A percentile compares a stretch with the other conserved stretches of the same genome.
These are phyloP conservation scores for Rhododendron kiyosumense DNA, from an alignment of 148 eudicot genomes.

Conservation along the genomic window DNA sequence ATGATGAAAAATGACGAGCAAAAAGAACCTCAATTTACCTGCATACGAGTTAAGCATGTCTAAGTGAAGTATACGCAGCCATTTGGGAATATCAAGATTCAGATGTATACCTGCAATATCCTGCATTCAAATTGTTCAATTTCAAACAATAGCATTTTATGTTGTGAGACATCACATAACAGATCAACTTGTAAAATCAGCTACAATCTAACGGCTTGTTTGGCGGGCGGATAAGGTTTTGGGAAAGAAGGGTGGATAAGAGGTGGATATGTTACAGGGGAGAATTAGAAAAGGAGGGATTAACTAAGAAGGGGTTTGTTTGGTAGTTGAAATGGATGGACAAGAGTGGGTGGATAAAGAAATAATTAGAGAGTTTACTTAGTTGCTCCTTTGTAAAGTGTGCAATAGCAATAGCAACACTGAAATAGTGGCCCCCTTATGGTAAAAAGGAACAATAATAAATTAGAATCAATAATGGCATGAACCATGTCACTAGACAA, in stretches of 20 bases:
- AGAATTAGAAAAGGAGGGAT: neutral
- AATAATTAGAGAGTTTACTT: too few species aligned
- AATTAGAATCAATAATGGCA: neutral
- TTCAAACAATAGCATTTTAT: slow-evolving; percentile 10
- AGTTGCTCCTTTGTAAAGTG: neutral
- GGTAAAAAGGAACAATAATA: neutral
- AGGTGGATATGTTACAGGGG: neutral
- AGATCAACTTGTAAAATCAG: neutral
- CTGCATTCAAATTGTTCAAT: slow-evolving; percentile 43
- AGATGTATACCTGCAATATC: slow-evolving; percentile 80
- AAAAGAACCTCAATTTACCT: slow-evolving; percentile 39
- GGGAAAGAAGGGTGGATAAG: neutral
- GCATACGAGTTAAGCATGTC: slow-evolving; percentile 69
- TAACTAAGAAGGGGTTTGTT: neutral
- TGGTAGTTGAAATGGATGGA: neutral
- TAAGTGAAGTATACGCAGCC: slow-evolving; percentile 68
- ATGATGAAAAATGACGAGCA: neutral
- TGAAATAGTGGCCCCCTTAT: neutral
- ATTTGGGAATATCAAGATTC: slow-evolving; percentile 80
- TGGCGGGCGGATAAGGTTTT: neutral
- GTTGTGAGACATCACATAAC: neutral
- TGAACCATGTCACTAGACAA: neutral
- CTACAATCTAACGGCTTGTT: too few species aligned
- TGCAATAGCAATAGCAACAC: neutral
- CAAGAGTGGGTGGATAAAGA: too few species aligned